A percentile compares a stretch with the other conserved stretches of the same genome.
Evolutionary conservation across 352 stramenopile genomes (phyloP).

Genomic region (Pythium monospermum): DNA sequence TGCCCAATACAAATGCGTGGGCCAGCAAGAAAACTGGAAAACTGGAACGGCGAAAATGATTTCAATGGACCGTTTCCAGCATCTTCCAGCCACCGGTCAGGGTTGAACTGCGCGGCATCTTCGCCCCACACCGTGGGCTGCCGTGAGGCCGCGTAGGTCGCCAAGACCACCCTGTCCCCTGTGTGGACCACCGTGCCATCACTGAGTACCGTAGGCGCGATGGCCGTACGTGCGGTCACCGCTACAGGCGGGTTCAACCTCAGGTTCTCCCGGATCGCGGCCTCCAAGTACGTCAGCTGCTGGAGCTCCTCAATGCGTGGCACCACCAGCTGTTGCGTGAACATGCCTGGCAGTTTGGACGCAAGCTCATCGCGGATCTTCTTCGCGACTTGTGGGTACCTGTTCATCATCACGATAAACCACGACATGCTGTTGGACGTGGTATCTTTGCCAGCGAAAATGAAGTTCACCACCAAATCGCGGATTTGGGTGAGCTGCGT

Average conservation of each 20-base stretch:
- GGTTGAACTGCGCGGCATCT: constrained; percentile 30
- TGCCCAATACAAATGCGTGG: constrained; percentile 54
- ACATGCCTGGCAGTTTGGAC: constrained; percentile 17
- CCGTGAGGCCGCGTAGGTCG: constrained; percentile 27
- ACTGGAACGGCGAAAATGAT: constrained; percentile 27
- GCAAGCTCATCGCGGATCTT: constrained; percentile 28
- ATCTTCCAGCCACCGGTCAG: constrained; percentile 28
- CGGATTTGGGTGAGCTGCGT: constrained; percentile 33
- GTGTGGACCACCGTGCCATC: constrained; percentile 40
- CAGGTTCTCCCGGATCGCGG: constrained; percentile 52
- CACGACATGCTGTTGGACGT: constrained; percentile 69
- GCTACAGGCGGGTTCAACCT: constrained; percentile 57
- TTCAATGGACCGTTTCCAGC: constrained; percentile 10
- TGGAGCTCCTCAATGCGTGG: constrained; percentile 38
- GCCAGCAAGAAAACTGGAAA: constrained; percentile 40
- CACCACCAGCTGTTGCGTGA: constrained; percentile 13
- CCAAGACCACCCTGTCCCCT: constrained; percentile 25
- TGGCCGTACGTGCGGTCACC: constrained; percentile 45
- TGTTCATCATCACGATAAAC: constrained; percentile 72
- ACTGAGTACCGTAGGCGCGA: constrained; percentile 27
- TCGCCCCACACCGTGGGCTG: constrained; percentile 27
- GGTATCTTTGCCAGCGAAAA: constrained; percentile 73
- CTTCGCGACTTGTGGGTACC: constrained; percentile 35
- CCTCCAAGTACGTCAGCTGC: constrained; percentile 47
- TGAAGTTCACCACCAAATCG: constrained; percentile 73